Conservation (phyloP, 495 filamentous ascomycete species). For the Penicillium parvum region DNA sequence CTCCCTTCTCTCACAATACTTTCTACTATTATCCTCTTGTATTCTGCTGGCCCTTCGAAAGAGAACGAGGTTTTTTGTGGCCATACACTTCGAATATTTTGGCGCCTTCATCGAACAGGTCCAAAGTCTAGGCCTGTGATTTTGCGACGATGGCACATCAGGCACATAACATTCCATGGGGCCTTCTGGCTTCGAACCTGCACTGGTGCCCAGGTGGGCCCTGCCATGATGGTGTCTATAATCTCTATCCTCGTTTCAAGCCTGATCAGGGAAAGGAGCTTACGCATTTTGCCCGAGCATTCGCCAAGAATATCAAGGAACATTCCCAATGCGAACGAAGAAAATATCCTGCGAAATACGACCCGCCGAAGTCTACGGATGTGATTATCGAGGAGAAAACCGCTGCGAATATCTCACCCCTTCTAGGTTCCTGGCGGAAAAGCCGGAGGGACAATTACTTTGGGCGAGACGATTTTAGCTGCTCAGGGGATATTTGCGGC, state of each 20-base stretch:
- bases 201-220: not conserved
- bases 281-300: constrained; percentile 12
- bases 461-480: not conserved
- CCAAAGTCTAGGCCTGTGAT: no score
- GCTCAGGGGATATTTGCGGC: not conserved
- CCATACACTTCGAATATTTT: no score
- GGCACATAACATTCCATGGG: constrained; percentile 19
- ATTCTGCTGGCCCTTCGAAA: no score
- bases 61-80: no score
- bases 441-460: not conserved
- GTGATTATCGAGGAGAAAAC: not conserved
- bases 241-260: constrained; percentile 13
- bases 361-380: not conserved
- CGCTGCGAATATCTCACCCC: not conserved
- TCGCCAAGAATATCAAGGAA: constrained; percentile 11
- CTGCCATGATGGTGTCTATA: not conserved
- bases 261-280: constrained; percentile 16
- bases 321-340: constrained; percentile 17
- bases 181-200: constrained; percentile 12
- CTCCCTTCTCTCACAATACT: no score
- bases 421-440: not conserved
- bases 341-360: constrained; percentile 13
- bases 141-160: constrained; percentile 23
- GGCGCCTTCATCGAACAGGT: no score
- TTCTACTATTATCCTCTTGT: no score